Conservation (phyloP, 495 filamentous ascomycete genomes). For the Trichodelitschia bisporula region DNA sequence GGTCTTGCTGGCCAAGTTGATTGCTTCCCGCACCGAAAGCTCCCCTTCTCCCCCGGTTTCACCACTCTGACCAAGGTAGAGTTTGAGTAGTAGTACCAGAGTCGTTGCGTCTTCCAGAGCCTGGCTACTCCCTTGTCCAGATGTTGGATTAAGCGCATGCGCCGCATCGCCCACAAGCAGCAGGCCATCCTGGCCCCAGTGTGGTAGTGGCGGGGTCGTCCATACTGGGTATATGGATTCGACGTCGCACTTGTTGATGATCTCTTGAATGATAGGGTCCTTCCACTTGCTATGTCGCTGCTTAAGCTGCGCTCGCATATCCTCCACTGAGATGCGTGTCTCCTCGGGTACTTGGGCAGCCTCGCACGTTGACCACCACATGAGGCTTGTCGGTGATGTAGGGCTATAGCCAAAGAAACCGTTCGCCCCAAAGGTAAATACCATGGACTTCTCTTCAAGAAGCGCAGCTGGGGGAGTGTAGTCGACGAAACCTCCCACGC, state of each 20-base stretch:
- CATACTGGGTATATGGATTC: slow-evolving; percentile 28
- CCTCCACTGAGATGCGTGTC: slow-evolving; percentile 16
- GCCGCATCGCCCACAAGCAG: slow-evolving; percentile 14
- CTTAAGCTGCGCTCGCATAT: slow-evolving; percentile 18
- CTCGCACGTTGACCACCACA: slow-evolving; percentile 10
- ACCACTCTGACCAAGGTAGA: slow-evolving; percentile 1
- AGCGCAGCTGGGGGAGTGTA: slow-evolving; percentile 9
- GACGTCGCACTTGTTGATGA: slow-evolving; percentile 17
- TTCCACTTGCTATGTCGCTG: slow-evolving; percentile 23
- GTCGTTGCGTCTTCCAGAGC: slow-evolving; percentile 12
- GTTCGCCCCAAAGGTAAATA: slow-evolving; percentile 25
- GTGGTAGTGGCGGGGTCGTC: slow-evolving; percentile 23
- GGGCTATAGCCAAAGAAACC: slow-evolving; percentile 32
- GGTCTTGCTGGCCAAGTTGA: slow-evolving; percentile 4
- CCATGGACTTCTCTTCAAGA: slow-evolving; percentile 21
- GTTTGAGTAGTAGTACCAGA: slow-evolving; percentile 6
- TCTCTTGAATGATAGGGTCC: slow-evolving; percentile 24
- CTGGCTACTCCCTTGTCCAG: slow-evolving; percentile 14
- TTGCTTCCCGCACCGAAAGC: slow-evolving; percentile 1
- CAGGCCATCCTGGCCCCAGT: slow-evolving; percentile 16
- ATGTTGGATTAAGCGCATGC: slow-evolving; percentile 14
- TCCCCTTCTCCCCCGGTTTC: too few relatives aligned
- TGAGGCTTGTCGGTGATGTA: slow-evolving; percentile 2
- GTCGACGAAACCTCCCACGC: slow-evolving; percentile 27
- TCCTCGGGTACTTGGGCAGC: slow-evolving; percentile 1